These are phyloP conservation scores for Nicotiana sylvestris DNA, from an alignment of 257 asterid genomes.

Conservation along the genomic window DNA sequence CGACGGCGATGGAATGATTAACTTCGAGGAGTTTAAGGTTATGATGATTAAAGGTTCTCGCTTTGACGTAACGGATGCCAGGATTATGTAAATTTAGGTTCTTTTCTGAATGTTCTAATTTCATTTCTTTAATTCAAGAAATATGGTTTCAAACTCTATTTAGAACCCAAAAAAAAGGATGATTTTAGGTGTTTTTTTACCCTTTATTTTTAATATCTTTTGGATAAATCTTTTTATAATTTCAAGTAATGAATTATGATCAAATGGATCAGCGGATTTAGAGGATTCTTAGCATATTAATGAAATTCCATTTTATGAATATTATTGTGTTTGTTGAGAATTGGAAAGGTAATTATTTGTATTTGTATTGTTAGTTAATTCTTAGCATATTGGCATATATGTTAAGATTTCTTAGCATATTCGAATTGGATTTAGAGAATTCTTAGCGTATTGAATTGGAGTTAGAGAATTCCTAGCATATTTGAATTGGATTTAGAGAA, in stretches of 20 bases:
- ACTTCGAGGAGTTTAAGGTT: constrained; percentile 78
- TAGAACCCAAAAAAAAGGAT: background rate
- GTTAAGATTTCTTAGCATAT: no score
- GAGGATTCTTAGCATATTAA: background rate
- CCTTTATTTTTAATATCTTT: background rate
- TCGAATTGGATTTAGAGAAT: no score
- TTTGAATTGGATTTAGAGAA: no score
- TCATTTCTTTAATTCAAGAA: background rate
- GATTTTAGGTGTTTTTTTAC: background rate
- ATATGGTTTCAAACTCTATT: background rate
- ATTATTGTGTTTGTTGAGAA: background rate
- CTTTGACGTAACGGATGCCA: constrained; percentile 17
- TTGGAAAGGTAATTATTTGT: background rate
- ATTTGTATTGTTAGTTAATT: no score
- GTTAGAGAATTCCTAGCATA: no score
- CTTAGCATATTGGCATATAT: no score
- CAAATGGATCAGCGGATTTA: background rate
- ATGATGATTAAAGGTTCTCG: constrained; percentile 76
- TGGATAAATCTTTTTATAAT: background rate
- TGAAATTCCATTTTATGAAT: background rate
- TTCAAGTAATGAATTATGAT: background rate
- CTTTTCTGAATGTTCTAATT: background rate
- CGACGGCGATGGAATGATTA: constrained; percentile 70
- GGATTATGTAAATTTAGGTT: background rate
- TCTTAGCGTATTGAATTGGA: no score